phyloP scores from a whole-genome alignment of 2,329 filamentous ascomycete species.

The Talaromyces marneffei region DNA sequence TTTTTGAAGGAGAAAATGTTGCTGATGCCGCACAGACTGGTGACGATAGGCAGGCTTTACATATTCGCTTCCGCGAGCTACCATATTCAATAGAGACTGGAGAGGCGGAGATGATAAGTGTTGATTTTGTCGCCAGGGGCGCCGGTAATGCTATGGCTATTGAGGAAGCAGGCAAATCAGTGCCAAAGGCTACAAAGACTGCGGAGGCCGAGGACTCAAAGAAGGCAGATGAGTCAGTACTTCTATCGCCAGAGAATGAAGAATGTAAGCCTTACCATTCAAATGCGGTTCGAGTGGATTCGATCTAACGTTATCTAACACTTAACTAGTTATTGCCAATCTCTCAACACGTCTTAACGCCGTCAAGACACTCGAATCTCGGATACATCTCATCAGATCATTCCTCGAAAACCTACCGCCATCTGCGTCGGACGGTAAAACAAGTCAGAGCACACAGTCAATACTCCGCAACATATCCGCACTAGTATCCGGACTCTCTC shows the following conservation, averaged over 20 bases:
- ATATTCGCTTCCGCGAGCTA: constrained; percentile 73
- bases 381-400: constrained; percentile 64
- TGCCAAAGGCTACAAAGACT: constrained; percentile 26
- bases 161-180: constrained; percentile 20
- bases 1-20: constrained; percentile 63
- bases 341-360: constrained; percentile 87
- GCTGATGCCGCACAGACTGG: constrained; percentile 63
- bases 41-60: constrained; percentile 53
- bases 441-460: constrained; percentile 50
- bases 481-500: constrained; percentile 73
- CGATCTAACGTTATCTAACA: constrained; percentile 11
- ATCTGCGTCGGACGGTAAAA: constrained; percentile 53
- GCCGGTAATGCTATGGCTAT: constrained; percentile 71
- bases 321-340: constrained; percentile 50
- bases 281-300: background rate
- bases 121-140: constrained; percentile 84
- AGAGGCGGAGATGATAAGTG: constrained; percentile 95
- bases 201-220: constrained; percentile 29
- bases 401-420: constrained; percentile 71
- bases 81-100: constrained; percentile 86
- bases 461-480: constrained; percentile 85
- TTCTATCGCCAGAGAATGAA: constrained; percentile 57
- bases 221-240: constrained; percentile 23
- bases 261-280: constrained; percentile 44
- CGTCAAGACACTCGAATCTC: constrained; percentile 82